A percentile compares a stretch with the other conserved stretches of the same genome.
Evolutionary conservation across 176 grass and related monocot species (phyloP).

Genomic region (Oryza longistaminata): DNA sequence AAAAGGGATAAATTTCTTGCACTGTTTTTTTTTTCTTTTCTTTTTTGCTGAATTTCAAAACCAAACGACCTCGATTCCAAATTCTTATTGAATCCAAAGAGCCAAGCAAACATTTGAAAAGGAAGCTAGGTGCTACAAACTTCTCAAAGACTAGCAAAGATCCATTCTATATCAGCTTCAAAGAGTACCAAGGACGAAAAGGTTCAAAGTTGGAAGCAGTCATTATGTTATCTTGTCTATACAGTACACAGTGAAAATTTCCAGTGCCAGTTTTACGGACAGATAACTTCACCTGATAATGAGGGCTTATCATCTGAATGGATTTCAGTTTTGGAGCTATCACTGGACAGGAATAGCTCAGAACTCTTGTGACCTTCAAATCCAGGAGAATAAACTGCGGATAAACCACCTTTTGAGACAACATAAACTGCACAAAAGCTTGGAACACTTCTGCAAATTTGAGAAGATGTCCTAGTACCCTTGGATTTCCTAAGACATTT

Average conservation of each 20-base stretch:
- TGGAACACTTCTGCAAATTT: conserved; percentile 46
- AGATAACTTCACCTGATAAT: conserved; percentile 40
- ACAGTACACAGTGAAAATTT: conserved; percentile 2
- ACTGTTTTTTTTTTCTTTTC: background rate
- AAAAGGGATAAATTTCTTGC: conserved; percentile 31
- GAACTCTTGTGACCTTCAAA: conserved; percentile 28
- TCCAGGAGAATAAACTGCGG: conserved; percentile 42
- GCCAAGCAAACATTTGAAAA: conserved; percentile 12
- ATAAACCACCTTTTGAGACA: conserved; percentile 55
- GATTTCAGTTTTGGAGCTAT: conserved; percentile 34
- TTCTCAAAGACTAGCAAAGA: conserved; percentile 21
- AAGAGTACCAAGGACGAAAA: conserved; percentile 26
- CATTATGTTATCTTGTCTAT: conserved; percentile 13
- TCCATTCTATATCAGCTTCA: conserved; percentile 6
- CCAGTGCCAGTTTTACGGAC: background rate
- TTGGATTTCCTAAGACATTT: conserved; percentile 49
- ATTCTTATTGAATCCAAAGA: conserved; percentile 30
- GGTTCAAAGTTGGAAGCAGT: conserved; percentile 1
- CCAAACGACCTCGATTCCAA: conserved; percentile 1
- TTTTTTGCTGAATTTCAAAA: background rate
- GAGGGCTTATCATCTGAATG: conserved; percentile 32
- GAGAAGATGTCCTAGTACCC: conserved; percentile 31
- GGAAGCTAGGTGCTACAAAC: conserved; percentile 24
- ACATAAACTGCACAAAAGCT: conserved; percentile 55
- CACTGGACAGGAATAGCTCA: conserved; percentile 22